A percentile compares a stretch with the other conserved stretches of the same genome.
Conservation (phyloP, 768 basidiomycete genomes). For the Suillus alpinus region DNA sequence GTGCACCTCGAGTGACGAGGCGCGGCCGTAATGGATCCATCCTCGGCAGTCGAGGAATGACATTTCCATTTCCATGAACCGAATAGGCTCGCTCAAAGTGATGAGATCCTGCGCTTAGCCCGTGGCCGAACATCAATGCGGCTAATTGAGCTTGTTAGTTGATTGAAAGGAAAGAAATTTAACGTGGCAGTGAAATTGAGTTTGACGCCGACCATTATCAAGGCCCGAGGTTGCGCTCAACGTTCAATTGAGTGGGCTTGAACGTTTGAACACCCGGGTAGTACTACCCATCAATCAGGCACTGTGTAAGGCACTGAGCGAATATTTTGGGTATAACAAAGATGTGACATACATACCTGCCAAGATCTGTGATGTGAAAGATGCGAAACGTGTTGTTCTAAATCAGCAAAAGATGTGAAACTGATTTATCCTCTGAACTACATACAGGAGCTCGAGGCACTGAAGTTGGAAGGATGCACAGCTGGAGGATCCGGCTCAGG, state of each 20-base stretch:
- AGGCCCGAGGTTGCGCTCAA: no score
- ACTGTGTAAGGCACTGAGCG: not conserved
- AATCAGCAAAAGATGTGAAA: slow-evolving; percentile 1
- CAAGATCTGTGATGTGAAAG: not conserved
- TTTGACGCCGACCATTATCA: not conserved
- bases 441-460: no score
- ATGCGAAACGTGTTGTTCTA: not conserved
- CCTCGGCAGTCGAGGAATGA: not conserved
- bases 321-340: not conserved
- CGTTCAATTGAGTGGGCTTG: not conserved
- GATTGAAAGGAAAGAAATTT: not conserved
- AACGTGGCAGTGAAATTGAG: not conserved
- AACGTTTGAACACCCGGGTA: not conserved
- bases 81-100: not conserved
- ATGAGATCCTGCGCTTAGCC: not conserved
- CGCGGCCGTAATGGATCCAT: not conserved
- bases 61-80: not conserved
- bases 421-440: no score
- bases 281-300: not conserved
- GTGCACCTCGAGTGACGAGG: not conserved
- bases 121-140: not conserved
- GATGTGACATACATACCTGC: not conserved
- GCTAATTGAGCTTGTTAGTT: not conserved
- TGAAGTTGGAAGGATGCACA: no score
- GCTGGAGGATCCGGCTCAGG: no score